Base-by-base conservation (phyloP, 345 rosid species). In the Arabis hirsuta region DNA sequence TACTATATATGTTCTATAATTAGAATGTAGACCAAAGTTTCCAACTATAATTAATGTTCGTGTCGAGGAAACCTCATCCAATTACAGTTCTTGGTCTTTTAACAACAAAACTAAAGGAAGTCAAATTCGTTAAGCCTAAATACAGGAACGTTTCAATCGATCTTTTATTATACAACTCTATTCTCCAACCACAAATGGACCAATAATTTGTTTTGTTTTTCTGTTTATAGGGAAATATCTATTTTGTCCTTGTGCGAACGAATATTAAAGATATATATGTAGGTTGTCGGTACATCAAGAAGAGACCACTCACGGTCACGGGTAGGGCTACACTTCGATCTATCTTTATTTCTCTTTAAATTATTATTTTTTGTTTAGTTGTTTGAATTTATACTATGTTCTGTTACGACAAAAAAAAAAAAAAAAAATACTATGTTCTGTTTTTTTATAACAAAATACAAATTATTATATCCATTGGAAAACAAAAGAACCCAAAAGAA, bases 231-330 rank as follows among this genome's bases (percentile, higher is more conserved):
- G 36, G 54, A 56, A 65, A 73, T 58, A 66, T 73, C 67, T 57
- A 14, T 58, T 67, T 68, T 62, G 57, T 53, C 42, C 4, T 52
- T 34, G 36, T 61, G 19, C 43, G 16, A 16, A 16, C 16, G 16
- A 16, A 16, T 16, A 16, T 16, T 16, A 16, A 16, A 16, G 16
- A 16, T 16, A 16, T n/a, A 16, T 38, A 16, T 39, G 31, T 11
- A 66, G 12, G 62, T 56, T 67, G 73, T 74, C 73, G 78, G 69
- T 62, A 74, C 19, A 59, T 67, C 56, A 53, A 53, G 56, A 52
- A 24, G 55, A 73, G 61, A 41, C 72, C 62, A 47, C 55, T 14
- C 55, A 26, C 4, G 54, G 16, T 16, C 16, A 16, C 16, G 16
- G 16, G 16, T 16, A 16, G 52, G 66, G 52, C 38, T 72, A 74